Percentiles rank a stretch among this genome's conserved stretches.
Conservation (phyloP, 768 basidiomycete genomes). For the Boletus vinaceobasis region DNA sequence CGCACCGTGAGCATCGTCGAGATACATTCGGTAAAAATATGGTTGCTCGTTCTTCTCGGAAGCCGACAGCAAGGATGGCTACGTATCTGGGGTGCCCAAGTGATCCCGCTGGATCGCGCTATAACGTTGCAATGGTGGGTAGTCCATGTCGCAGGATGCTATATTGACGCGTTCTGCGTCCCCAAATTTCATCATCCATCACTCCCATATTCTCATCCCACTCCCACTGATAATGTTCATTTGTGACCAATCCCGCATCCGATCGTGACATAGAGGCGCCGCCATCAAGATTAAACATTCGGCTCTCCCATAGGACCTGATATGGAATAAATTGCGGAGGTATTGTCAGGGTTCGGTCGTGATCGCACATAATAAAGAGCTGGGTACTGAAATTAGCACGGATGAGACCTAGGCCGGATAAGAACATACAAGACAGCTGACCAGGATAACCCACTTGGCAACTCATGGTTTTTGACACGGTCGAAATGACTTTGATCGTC, state of each 20-base stretch:
- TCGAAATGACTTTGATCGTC: background rate
- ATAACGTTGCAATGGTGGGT: background rate
- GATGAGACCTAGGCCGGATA: conserved; percentile 14
- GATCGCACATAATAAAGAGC: conserved; percentile 14
- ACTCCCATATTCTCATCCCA: conserved; percentile 1
- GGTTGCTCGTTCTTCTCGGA: background rate
- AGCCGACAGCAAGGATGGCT: background rate
- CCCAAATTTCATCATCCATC: background rate
- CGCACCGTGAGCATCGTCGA: background rate
- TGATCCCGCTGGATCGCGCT: background rate
- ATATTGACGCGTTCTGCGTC: background rate
- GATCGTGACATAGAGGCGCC: background rate
- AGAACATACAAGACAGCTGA: conserved; percentile 25
- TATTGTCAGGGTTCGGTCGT: conserved; percentile 17
- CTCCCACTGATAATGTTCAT: conserved; percentile 7
- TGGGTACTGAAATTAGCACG: conserved; percentile 9
- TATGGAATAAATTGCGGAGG: conserved; percentile 12
- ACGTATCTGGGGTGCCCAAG: background rate
- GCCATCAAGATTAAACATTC: conserved; percentile 13
- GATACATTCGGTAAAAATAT: background rate
- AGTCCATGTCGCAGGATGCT: background rate
- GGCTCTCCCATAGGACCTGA: conserved; percentile 11
- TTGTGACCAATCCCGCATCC: background rate
- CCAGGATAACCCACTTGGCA: conserved; percentile 22
- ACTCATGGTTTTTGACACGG: conserved; percentile 9